Evolutionary conservation across 768 basidiomycete species (phyloP), one percentile per base, ranked within the genome.

Genomic region (Lyophyllum shimeji): DNA sequence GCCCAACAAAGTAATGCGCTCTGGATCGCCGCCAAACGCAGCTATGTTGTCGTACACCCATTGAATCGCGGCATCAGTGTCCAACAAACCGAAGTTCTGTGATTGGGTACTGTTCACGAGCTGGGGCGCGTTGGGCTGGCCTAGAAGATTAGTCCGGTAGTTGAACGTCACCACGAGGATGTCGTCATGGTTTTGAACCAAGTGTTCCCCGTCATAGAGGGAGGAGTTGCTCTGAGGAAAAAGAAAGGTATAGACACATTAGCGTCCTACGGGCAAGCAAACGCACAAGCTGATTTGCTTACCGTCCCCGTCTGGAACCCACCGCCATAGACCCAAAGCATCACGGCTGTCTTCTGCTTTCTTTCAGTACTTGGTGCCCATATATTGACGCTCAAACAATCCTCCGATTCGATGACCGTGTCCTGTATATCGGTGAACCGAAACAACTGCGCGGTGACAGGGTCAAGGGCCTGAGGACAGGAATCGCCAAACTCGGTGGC

Each of bases 11-110:
- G 64, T 63, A 29, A 76, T 67, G 50, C 79, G 69, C 4, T 70
- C 61, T 5, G 73, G 74, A 58, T 75, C 74, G 20, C 74, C 74
- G 25, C 74, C 74, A 49, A 81, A 82, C 8, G 63, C 68, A n/a
- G 68, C 72, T 47, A 82, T 81, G 58, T 82, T 78, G 46, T 73
- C 66, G 42, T 76, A 71, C 3, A 81, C 72, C 80, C 79, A 80
- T 57, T 78, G 59, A 7, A 81, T 69, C n/a, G 71, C 78, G n/a
- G 74, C 71, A 18, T 73, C 67, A 2, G 69, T 21, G 47, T 77
- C 75, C 11, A 75, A 66, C 3, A 76, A 63, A 17, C 74, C 75
- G 60, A 74, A 76, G 52, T 77, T 77, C 50, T 73, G 74, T 1
- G 70, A 57, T 8, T 62, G 59, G 1, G 57, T 60, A 11, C 55